Base-by-base conservation (phyloP, 2,329 filamentous ascomycete species). In the Coleophoma crateriformis region DNA sequence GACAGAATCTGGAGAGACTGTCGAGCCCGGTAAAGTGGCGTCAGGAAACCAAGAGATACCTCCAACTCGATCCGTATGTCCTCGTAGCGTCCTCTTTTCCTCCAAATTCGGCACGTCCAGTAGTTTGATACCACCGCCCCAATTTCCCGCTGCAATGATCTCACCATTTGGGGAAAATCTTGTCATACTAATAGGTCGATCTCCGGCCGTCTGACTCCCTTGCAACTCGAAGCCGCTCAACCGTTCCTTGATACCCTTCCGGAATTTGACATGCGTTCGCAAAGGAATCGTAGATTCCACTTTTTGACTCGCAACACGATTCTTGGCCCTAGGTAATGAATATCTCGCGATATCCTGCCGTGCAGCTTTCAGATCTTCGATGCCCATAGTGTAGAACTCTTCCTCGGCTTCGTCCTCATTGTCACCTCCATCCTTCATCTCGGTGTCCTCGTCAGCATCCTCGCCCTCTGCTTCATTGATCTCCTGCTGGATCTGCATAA, bases 371-470 rank as follows among this genome's bases (percentile, higher is more conserved):
- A 99, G 74, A 38, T 85, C 84, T 4, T 81, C 75, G 1, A 84
- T 81, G 3, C 94, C 94, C 59, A 87, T 80, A 0, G 92, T 96
- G 67, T 96, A 99, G 68, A 96, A 99, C 60, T 99, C 94, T 63
- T 97, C 90, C 57, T 95, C 88, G 58, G 85, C 82, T 47, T 91
- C 88, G 44, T 61, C 59, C 4, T 81, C 82, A 2, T 81, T 81
- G 1, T 73, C 76, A 15, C 67, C 70, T 47, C 67, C 78, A 61
- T 77, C 76, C 38, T 67, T 66, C 71, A 84, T 84, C 41, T 73
- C 70, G 17, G 73, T 63, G 64, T 88, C 85, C 40, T 77, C 78
- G 57, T 85, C 84, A 47, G 76, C 78, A 58, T 85, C 84, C 47
- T 79, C 83, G 1, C 70, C 74, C 54, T 82, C 73, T 37, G 73